These are phyloP conservation scores for Colletotrichum chlorophyti DNA, from an alignment of 2,329 filamentous ascomycete species.

Conservation along the genomic window DNA sequence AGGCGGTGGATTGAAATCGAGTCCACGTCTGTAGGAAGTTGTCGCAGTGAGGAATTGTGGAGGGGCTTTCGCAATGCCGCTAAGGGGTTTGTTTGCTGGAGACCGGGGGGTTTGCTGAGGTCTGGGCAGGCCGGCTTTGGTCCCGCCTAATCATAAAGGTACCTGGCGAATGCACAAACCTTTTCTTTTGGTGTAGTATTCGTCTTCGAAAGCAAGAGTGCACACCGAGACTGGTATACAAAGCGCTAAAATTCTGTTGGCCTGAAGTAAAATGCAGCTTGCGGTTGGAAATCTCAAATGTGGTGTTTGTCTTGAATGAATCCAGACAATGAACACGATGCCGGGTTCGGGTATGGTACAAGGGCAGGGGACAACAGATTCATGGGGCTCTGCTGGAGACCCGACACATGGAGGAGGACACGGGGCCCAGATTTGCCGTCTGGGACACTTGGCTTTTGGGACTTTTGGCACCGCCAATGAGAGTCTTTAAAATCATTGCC, in stretches of 20 bases:
- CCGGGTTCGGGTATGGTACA: not conserved
- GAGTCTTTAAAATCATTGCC: too few relatives aligned
- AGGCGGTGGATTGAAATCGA: not conserved
- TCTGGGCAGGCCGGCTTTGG: not conserved
- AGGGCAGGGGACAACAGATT: slow-evolving; percentile 4
- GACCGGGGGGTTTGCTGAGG: slow-evolving; percentile 16
- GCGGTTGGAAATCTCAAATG: too few relatives aligned
- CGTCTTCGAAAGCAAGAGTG: too few relatives aligned
- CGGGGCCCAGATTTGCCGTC: slow-evolving; percentile 16
- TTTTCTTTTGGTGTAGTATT: too few relatives aligned
- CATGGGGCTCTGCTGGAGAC: slow-evolving; percentile 23
- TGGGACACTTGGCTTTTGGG: slow-evolving; percentile 26
- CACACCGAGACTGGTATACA: too few relatives aligned
- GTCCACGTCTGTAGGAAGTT: slow-evolving; percentile 5
- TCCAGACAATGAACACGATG: not conserved
- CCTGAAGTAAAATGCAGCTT: too few relatives aligned
- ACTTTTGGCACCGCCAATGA: slow-evolving; percentile 6
- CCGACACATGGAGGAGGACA: not conserved
- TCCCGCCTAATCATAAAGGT: too few relatives aligned
- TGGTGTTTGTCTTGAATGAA: not conserved
- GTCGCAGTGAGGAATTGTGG: slow-evolving; percentile 25
- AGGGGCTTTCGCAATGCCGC: slow-evolving; percentile 24
- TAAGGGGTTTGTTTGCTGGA: slow-evolving; percentile 22
- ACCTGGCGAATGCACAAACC: too few relatives aligned
- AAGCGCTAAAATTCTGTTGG: too few relatives aligned